Conservation (phyloP, 495 filamentous ascomycete genomes). For the Penicillium ucsense region DNA sequence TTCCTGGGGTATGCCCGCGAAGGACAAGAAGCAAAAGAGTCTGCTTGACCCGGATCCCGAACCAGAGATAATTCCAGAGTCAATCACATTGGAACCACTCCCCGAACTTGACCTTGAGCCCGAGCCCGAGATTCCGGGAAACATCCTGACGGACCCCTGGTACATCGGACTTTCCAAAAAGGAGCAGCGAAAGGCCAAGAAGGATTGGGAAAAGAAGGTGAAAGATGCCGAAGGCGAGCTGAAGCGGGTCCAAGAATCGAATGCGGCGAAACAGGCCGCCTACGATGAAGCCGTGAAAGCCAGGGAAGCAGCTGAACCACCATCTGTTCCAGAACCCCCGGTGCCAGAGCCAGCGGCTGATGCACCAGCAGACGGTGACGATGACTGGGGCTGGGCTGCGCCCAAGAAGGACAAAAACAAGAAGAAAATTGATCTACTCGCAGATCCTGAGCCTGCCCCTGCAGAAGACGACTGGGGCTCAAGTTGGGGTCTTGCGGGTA, state of each 20-base stretch:
- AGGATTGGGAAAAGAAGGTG: slow-evolving; percentile 20
- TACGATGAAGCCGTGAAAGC: slow-evolving; percentile 7
- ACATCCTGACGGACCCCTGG: slow-evolving; percentile 10
- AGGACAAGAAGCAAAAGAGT: slow-evolving; percentile 22
- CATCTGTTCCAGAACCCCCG: neutral
- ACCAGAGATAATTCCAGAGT: slow-evolving; percentile 12
- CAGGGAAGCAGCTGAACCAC: slow-evolving; percentile 12
- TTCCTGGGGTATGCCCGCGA: slow-evolving; percentile 8
- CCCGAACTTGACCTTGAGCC: slow-evolving; percentile 7
- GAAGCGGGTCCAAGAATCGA: slow-evolving; percentile 1
- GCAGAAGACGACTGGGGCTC: slow-evolving; percentile 21
- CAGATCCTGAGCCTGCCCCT: slow-evolving; percentile 16
- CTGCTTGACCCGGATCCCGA: slow-evolving; percentile 19
- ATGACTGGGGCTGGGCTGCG: slow-evolving; percentile 25
- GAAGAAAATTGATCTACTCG: slow-evolving; percentile 23
- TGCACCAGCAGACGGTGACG: neutral
- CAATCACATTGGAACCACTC: slow-evolving; percentile 5
- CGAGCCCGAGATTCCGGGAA: slow-evolving; percentile 5
- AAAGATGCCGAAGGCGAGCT: slow-evolving; percentile 8
- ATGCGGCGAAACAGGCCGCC: slow-evolving; percentile 8
- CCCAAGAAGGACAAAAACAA: slow-evolving; percentile 34
- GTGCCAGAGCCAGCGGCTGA: slow-evolving; percentile 11
- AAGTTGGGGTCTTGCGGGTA: slow-evolving; percentile 21
- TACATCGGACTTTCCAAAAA: slow-evolving; percentile 16
- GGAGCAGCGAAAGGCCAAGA: slow-evolving; percentile 26